phyloP scores from a whole-genome alignment of 1,284 basidiomycete genomes.

The Phaffia rhodozyma region DNA sequence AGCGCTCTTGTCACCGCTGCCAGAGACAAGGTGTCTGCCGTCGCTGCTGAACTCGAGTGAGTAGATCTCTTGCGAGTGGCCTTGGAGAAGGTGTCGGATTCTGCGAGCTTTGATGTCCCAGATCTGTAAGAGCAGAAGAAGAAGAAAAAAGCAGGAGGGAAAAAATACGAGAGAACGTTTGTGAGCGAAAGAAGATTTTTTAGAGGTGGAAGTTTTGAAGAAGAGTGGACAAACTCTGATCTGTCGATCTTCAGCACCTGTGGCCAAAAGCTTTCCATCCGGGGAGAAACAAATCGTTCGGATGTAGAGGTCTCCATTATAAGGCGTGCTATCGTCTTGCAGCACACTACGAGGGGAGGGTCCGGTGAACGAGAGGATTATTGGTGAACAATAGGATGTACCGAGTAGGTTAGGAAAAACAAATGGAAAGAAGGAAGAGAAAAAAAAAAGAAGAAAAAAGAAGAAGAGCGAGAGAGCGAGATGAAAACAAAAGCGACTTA shows the following conservation, averaged over 20 bases:
- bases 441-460: neutral
- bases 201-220: neutral
- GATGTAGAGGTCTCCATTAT: constrained; percentile 66
- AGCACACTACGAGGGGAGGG: constrained; percentile 44
- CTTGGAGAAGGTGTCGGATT: constrained; percentile 61
- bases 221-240: constrained; percentile 49
- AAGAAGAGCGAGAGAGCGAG: neutral
- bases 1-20: constrained; percentile 80
- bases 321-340: constrained; percentile 49
- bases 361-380: neutral
- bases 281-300: constrained; percentile 73
- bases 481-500: no score
- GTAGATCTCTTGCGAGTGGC: constrained; percentile 83
- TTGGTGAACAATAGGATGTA: neutral
- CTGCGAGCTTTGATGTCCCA: constrained; percentile 72
- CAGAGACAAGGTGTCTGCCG: constrained; percentile 71
- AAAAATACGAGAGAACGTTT: neutral
- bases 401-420: neutral
- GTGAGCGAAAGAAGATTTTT: neutral
- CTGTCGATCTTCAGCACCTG: constrained; percentile 70
- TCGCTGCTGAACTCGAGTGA: constrained; percentile 75
- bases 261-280: constrained; percentile 65
- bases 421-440: neutral
- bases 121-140: constrained; percentile 42
- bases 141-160: constrained; percentile 1